These are phyloP conservation scores for Phytomonas sp. DNA, from an alignment of 208 protist species.

Conservation along the genomic window DNA sequence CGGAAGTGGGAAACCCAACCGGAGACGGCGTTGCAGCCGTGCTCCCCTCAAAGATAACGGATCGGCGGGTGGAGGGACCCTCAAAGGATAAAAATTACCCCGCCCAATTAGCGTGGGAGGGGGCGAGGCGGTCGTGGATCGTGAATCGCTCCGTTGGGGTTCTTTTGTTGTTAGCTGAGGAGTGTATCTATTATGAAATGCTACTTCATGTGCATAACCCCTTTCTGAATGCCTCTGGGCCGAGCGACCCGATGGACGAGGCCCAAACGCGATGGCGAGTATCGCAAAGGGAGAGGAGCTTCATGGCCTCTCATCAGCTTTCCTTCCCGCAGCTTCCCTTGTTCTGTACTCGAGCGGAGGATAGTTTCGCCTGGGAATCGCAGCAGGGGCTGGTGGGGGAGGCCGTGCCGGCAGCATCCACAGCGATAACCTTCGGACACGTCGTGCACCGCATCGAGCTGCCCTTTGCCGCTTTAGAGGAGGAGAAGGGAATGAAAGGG, in stretches of 20 bases:
- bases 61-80: too few relatives aligned
- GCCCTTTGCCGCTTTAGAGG: neutral
- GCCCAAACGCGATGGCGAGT: too few relatives aligned
- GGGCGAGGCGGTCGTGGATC: neutral
- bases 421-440: neutral
- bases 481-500: too few relatives aligned
- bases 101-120: neutral
- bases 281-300: neutral
- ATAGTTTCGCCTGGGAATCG: neutral
- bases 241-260: too few relatives aligned
- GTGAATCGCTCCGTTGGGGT: conserved; percentile 20
- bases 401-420: too few relatives aligned
- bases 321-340: neutral
- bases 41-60: too few relatives aligned
- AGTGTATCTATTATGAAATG: conserved; percentile 27
- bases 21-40: too few relatives aligned
- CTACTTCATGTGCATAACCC: conserved; percentile 17
- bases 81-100: neutral
- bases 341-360: neutral
- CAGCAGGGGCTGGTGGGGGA: neutral
- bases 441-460: neutral
- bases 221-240: neutral
- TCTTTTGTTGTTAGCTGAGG: conserved; percentile 19
- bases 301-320: neutral
- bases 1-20: neutral